phyloP scores from a whole-genome alignment of 2,329 filamentous ascomycete genomes.

The Fusarium cyanostomum region DNA sequence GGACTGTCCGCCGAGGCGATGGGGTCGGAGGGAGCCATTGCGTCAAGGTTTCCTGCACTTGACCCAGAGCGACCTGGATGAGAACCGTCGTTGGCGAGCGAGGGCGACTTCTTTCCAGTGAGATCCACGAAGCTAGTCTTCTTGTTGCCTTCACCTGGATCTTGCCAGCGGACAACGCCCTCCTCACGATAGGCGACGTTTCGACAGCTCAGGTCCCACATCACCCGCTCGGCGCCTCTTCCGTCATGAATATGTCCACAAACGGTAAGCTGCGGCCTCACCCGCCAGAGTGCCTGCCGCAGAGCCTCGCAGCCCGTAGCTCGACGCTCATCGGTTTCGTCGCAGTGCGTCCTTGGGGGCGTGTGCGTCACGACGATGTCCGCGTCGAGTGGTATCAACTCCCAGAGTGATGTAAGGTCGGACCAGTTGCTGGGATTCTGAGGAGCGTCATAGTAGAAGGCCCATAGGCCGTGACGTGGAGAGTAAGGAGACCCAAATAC shows the following conservation, averaged over 20 bases:
- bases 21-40: not conserved
- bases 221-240: conserved; percentile 69
- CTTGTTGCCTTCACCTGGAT: conserved; percentile 62
- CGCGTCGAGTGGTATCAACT: conserved; percentile 65
- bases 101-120: conserved; percentile 54
- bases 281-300: conserved; percentile 63
- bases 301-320: conserved; percentile 69
- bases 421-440: conserved; percentile 22
- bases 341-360: conserved; percentile 68
- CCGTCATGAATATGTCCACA: conserved; percentile 79
- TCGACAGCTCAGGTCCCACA: conserved; percentile 62
- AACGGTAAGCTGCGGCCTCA: conserved; percentile 71
- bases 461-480: conserved; percentile 67
- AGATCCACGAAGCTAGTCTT: conserved; percentile 73
- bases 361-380: conserved; percentile 79
- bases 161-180: conserved; percentile 61
- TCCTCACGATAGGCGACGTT: conserved; percentile 58
- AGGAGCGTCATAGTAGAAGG: conserved; percentile 68
- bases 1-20: not conserved
- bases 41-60: conserved; percentile 7
- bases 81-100: conserved; percentile 60
- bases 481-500: conserved; percentile 78
- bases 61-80: conserved; percentile 27
- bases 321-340: conserved; percentile 54
- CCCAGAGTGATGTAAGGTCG: conserved; percentile 63